Evolutionary conservation across 768 basidiomycete genomes (phyloP), one percentile per base, ranked within the genome.

Genomic region (Pholiota molesta): DNA sequence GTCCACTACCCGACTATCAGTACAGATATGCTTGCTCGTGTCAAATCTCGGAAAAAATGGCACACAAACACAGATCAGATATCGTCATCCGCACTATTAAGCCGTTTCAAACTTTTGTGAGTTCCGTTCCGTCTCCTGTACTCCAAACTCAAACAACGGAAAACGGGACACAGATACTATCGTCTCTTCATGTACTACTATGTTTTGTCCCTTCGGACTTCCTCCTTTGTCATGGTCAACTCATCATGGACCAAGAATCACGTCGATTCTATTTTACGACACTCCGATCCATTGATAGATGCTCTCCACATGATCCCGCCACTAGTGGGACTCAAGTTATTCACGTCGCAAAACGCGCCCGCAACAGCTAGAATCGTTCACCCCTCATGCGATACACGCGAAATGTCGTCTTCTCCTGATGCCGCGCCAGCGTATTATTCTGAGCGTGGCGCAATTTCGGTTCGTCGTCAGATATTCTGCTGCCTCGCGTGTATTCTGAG

Each of bases 1-100:
- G 86, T 95, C 10, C 97, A 99, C 74, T 99, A 97, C 71, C 97
- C 97, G 0, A 97, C 93, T 7, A 97, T 99, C 71, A 95, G 93
- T 70, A 91, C 90, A 8, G 89, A 95, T 66, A 99, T 99, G 97
- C 82, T 99, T 35, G 80, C 82, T 55, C 88, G 97, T 37, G 94
- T 97, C 29, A 75, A 79, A 55, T 79, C 80, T 1, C 81, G 90
- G 11, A 75, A 78, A 54, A 73, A 75, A 11, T 84, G 86, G 66
- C 85, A 89, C 65, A 91, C 89, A 21, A 93, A 92, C 68, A 76
- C 81, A 3, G 77, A 78, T 37, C 59, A 68, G 2, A 85, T 91
- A 28, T 85, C 90, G 5, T 81, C 78, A 37, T 90, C 81, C 10
- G 60, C 72, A 0, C 57, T 88, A 1, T 77, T 89, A 6, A 91